Conservation (phyloP, 805 yeast species). For the Metschnikowia shivogae region DNA sequence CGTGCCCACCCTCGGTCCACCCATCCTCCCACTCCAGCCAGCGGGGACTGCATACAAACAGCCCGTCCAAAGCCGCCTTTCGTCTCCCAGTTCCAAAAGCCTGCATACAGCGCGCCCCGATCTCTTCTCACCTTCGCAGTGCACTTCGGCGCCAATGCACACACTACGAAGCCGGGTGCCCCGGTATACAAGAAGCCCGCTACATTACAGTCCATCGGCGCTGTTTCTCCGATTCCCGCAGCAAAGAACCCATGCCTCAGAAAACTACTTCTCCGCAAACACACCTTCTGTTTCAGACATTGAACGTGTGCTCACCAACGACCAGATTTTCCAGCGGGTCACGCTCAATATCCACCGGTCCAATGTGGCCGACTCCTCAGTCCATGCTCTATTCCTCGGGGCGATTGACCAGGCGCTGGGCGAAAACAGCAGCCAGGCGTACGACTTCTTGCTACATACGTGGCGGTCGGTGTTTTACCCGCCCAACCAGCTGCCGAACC, state of each 20-base stretch:
- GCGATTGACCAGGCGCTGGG: slow-evolving; percentile 24
- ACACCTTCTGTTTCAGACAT: slow-evolving; percentile 9
- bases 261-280: slow-evolving; percentile 3
- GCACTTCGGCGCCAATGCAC: not conserved
- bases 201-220: not conserved
- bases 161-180: not conserved
- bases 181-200: not conserved
- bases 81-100: not conserved
- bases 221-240: not conserved
- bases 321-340: slow-evolving; percentile 1
- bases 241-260: not conserved
- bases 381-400: slow-evolving; percentile 18
- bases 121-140: slow-evolving; percentile 1
- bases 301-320: slow-evolving; percentile 10
- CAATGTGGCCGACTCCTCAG: slow-evolving; percentile 11
- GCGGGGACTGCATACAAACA: not conserved
- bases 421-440: slow-evolving; percentile 13
- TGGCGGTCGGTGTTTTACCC: slow-evolving; percentile 24
- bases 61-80: not conserved
- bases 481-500: not conserved
- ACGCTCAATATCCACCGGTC: slow-evolving; percentile 1
- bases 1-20: too few species aligned
- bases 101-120: not conserved
- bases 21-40: too few species aligned
- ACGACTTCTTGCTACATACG: slow-evolving; percentile 19